A percentile compares a stretch with the other conserved stretches of the same genome.
These are phyloP conservation scores for Nakazawaea molendinolei DNA, from an alignment of 805 yeast genomes.

Conservation along the genomic window DNA sequence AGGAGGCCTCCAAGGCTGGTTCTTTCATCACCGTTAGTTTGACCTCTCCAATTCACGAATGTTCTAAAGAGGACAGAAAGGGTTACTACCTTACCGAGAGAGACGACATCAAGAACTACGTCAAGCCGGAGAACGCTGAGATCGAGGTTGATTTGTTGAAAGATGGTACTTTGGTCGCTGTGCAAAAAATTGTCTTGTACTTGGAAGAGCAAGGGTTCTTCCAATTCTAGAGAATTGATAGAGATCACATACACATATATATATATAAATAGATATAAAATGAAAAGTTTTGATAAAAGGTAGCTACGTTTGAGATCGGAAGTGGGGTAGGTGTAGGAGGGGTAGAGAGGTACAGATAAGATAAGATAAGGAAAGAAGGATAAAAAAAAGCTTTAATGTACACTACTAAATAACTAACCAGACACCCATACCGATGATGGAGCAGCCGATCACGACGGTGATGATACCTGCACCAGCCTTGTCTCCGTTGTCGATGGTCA, in stretches of 20 bases:
- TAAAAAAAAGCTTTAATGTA: neutral
- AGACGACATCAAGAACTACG: constrained; percentile 42
- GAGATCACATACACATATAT: constrained; percentile 6
- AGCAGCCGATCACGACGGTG: constrained; percentile 48
- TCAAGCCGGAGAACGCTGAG: constrained; percentile 46
- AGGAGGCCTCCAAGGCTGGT: constrained; percentile 40
- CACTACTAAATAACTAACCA: constrained; percentile 63
- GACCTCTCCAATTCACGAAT: constrained; percentile 39
- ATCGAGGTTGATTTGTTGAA: constrained; percentile 48
- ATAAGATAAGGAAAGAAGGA: neutral
- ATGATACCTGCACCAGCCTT: constrained; percentile 86
- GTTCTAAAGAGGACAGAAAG: constrained; percentile 40
- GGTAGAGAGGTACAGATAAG: neutral
- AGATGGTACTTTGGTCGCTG: constrained; percentile 59
- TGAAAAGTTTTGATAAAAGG: too few species aligned
- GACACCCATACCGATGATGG: constrained; percentile 55
- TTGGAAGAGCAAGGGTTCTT: constrained; percentile 84
- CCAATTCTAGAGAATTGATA: too few species aligned
- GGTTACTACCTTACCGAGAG: constrained; percentile 41
- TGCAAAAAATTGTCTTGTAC: constrained; percentile 64
- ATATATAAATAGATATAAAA: neutral
- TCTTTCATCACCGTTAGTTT: constrained; percentile 46
- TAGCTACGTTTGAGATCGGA: too few species aligned
- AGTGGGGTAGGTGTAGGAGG: neutral
- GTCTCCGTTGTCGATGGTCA: constrained; percentile 54